Percentiles rank a stretch among this genome's conserved stretches.
These are phyloP conservation scores for Coccomyxa subellipsoidea DNA, from an alignment of 163 green algal species.

Conservation along the genomic window DNA sequence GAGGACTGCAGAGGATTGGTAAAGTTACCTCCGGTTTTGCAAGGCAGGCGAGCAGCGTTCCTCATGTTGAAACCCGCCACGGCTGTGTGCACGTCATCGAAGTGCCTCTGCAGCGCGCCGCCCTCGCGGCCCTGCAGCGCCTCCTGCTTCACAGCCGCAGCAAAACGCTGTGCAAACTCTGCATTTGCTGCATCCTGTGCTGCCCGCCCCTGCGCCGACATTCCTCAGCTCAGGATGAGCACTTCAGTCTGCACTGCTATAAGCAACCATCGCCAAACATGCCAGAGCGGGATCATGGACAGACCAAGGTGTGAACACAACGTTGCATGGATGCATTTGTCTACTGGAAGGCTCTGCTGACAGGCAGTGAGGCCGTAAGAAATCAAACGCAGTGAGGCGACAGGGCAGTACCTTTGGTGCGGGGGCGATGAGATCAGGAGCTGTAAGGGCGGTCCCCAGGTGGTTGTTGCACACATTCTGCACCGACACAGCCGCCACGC, in stretches of 20 bases:
- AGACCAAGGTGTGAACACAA: too few species aligned
- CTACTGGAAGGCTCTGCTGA: too few species aligned
- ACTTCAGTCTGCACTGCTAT: not conserved
- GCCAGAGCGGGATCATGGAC: too few species aligned
- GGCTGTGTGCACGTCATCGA: not conserved
- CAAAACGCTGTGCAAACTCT: not conserved
- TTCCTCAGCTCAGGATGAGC: too few species aligned
- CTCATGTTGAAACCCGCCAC: not conserved
- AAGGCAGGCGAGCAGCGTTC: not conserved
- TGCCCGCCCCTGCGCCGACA: not conserved
- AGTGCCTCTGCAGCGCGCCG: not conserved
- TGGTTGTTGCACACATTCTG: not conserved
- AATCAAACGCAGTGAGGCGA: not conserved
- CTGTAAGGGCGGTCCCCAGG: not conserved
- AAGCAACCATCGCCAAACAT: too few species aligned
- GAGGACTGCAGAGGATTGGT: not conserved
- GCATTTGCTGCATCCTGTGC: not conserved
- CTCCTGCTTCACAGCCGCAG: not conserved
- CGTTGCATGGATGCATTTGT: too few species aligned
- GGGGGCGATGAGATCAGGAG: not conserved
- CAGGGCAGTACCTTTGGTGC: not conserved
- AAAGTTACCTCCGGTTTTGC: not conserved
- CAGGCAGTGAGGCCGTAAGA: too few species aligned
- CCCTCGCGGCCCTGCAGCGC: not conserved
- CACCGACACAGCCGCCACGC: not conserved